Base-by-base conservation (phyloP, 2,329 filamentous ascomycete species). In the Gaeumannomyces sp. region DNA sequence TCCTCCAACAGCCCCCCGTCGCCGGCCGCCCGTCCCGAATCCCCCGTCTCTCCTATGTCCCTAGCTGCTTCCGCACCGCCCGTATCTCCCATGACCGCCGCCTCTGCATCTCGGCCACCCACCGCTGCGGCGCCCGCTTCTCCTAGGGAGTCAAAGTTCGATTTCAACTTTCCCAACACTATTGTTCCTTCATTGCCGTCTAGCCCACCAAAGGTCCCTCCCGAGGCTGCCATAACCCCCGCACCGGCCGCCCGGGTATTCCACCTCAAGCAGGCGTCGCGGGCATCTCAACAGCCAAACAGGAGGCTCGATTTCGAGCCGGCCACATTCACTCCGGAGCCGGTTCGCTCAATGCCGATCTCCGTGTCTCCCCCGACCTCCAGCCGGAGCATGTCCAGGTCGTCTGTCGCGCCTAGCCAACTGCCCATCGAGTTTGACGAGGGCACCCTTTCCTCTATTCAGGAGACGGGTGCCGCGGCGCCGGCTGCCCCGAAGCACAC, bases 141-240 rank as follows among this genome's bases (percentile, higher is more conserved):
- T 10, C 27, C 62, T 19, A 28, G 13, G n/a, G 53, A 31, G 13
- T 33, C 45, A 3, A 35, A 64, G 29, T 64, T 64, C 16, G 62
- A 64, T 50, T 53, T 67, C 61, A 0, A 61, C 59, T 35, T 67
- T 65, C 14, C 65, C 65, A 57, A 65, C 64, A 53, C 45, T 6
- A 11, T 11, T 11, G n/a, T 25, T 5, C n/a, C 22, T 10, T 4
- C n/a, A 1, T 22, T 5, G 22, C 45, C 22, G 3, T 3, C 45
- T 8, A n/a, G 19, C 45, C n/a, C 45, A 19, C 16, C 45, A 2
- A 53, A 19, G 45, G 45, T 53, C 45, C 45, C 45, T 53, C 45
- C 45, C 1, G 45, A 53, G 45, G 45, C 45, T 7, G 45, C 45
- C 22, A 53, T 53, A 22, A 53, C 45, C 8, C 45, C 45, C 22